Evolutionary conservation across 2,329 filamentous ascomycete genomes (phyloP), one percentile per base, ranked within the genome.

Genomic region (Juglanconis sp.): DNA sequence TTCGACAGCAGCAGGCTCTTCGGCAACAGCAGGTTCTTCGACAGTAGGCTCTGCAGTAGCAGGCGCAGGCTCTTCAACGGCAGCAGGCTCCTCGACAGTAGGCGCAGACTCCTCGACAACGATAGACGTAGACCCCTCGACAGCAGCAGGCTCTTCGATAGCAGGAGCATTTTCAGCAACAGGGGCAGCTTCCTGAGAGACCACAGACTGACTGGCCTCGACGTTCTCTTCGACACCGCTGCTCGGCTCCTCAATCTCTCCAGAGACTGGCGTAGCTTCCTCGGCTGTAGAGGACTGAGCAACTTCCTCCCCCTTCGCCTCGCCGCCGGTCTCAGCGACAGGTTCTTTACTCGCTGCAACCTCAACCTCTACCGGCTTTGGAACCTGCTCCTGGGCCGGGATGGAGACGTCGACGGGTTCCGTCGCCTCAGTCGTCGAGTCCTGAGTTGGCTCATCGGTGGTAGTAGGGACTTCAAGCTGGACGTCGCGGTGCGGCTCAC

Each of bases 301-400:
- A 6, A 34, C 40, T 47, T 64, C 44, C 42, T 64, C 60, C 8
- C 30, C 31, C 53, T 56, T 35, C n/a, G 48, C 11, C 40, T 62
- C 57, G 8, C 30, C 48, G 8, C 30, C 48, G 4, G 36, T n/a
- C 34, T 60, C 57, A 15, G 49, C 44, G 53, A 40, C 54, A 24
- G 61, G 57, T 32, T 64, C 52, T 56, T 54, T 40, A 38, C 15
- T 32, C 4, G 48, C 17, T 4, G 46, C 38, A 11, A 30, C 30
- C 24, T 59, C 44, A 5, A 35, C 10, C 17, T n/a, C 42, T 10
- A 49, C 48, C 17, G 46, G 8, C 38, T 60, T 59, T 34, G 48
- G 31, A 36, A 53, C 38, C 13, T 35, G 48, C 4, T 36, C 53
- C 47, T 60, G 56, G n/a, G 49, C 53, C 2, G 52, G 30, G 4